phyloP scores from a whole-genome alignment of 768 basidiomycete species.

The Hydnum rufescens region DNA sequence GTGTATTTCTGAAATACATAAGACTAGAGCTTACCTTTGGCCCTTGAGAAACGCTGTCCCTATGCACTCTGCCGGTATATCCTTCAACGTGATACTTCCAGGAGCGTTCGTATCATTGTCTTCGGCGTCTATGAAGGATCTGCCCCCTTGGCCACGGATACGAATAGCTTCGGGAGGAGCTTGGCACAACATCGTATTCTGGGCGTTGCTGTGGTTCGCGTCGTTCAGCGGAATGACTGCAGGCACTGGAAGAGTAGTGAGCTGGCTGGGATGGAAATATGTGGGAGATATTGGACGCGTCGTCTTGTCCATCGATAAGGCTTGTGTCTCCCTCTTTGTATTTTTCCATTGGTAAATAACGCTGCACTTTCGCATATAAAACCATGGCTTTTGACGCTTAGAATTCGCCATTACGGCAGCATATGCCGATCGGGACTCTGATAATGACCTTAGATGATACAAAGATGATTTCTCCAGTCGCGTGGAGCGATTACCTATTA shows the following conservation, averaged over 20 bases:
- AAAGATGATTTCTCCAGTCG: background rate
- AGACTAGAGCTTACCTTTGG: background rate
- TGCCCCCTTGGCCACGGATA: background rate
- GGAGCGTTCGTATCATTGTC: background rate
- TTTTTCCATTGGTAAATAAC: no score
- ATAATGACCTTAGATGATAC: background rate
- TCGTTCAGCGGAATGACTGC: background rate
- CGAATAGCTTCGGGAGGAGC: background rate
- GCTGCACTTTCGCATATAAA: no score
- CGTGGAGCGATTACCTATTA: background rate
- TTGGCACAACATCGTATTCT: conserved; percentile 1
- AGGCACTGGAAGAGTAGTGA: background rate
- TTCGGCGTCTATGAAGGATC: background rate
- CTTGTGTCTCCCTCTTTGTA: background rate
- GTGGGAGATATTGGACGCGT: background rate
- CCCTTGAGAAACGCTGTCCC: background rate
- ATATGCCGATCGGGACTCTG: background rate
- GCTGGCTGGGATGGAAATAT: background rate
- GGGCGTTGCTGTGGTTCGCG: background rate
- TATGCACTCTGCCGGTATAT: background rate
- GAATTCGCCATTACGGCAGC: background rate
- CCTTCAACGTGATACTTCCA: background rate
- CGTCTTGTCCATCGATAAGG: background rate
- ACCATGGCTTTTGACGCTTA: no score
- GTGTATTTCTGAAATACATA: background rate